Evolutionary conservation across 2,329 filamentous ascomycete genomes (phyloP).

Genomic region (Colletotrichum lupini): DNA sequence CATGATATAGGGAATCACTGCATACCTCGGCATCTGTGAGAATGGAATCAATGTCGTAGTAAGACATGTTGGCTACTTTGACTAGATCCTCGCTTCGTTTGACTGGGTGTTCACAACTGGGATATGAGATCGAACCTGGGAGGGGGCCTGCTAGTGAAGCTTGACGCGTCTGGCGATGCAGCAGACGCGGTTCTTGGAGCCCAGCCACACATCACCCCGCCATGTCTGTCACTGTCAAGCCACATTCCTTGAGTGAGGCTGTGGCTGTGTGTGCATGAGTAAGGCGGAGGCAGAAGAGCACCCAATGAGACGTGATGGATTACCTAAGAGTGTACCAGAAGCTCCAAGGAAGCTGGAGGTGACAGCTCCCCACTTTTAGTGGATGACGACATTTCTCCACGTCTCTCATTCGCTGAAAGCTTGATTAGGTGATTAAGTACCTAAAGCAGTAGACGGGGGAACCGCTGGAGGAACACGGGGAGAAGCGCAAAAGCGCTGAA

Average conservation of each 20-base stretch:
- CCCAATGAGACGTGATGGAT: conserved; percentile 6
- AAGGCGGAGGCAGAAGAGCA: neutral
- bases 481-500: conserved; percentile 9
- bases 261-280: neutral
- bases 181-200: neutral
- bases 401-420: conserved; percentile 30
- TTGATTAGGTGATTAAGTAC: neutral
- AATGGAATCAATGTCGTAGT: conserved; percentile 88
- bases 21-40: conserved; percentile 83
- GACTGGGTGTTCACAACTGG: neutral
- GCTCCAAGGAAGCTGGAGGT: neutral
- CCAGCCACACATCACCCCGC: neutral
- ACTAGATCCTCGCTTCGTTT: neutral
- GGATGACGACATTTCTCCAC: conserved; percentile 29
- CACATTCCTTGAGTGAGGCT: neutral
- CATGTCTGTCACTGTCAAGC: neutral
- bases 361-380: conserved; percentile 21
- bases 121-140: neutral
- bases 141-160: neutral
- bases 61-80: conserved; percentile 63
- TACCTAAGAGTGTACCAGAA: conserved; percentile 1
- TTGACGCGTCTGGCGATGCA: neutral
- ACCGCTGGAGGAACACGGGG: neutral
- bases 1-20: neutral
- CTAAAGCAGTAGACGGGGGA: neutral